Conservation (phyloP, 768 basidiomycete genomes). For the Termitomyces sp. region DNA sequence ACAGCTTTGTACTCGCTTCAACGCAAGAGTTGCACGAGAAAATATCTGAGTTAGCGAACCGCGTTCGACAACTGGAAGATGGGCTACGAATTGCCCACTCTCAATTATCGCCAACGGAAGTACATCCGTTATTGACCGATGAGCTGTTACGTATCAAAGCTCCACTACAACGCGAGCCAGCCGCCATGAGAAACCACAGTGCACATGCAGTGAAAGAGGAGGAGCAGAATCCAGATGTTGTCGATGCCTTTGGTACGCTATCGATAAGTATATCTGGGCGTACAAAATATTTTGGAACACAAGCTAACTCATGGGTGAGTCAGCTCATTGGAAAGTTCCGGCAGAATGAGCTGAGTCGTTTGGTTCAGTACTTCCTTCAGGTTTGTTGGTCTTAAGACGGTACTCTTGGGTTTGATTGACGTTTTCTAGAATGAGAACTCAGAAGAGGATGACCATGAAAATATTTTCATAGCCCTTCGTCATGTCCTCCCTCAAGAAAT, state of each 20-base stretch:
- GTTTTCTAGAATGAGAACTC: conserved; percentile 52
- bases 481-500: conserved; percentile 57
- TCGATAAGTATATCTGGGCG: conserved; percentile 67
- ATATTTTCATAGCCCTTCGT: conserved; percentile 42
- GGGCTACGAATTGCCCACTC: conserved; percentile 55
- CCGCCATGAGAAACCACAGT: conserved; percentile 30
- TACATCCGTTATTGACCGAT: conserved; percentile 63
- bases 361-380: conserved; percentile 64
- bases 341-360: conserved; percentile 8
- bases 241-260: conserved; percentile 79
- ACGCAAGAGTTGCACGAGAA: conserved; percentile 82
- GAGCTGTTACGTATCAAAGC: conserved; percentile 74
- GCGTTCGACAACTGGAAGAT: conserved; percentile 76
- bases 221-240: conserved; percentile 57
- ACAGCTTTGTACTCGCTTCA: conserved; percentile 72
- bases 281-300: conserved; percentile 72
- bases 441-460: conserved; percentile 49
- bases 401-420: conserved; percentile 3
- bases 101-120: conserved; percentile 44
- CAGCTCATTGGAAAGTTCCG: conserved; percentile 4
- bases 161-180: conserved; percentile 65
- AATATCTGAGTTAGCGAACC: conserved; percentile 65
- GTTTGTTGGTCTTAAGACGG: conserved; percentile 17
- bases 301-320: conserved; percentile 72
- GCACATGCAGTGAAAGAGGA: conserved; percentile 49